These are phyloP conservation scores for Pachyrhizus erosus DNA, from an alignment of 306 rosid species.

Conservation along the genomic window DNA sequence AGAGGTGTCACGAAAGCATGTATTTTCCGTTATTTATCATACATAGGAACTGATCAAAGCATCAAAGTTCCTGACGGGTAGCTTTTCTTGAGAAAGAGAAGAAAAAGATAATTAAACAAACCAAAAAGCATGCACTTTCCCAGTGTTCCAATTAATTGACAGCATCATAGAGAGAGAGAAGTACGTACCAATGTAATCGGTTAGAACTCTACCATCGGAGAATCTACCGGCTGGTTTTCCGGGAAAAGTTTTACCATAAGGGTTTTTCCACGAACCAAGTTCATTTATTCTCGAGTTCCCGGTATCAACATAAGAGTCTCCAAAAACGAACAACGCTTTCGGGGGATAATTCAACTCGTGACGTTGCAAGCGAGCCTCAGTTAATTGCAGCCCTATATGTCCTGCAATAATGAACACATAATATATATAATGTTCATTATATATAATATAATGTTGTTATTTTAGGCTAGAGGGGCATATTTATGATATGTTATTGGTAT, in stretches of 20 bases:
- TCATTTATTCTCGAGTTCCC: constrained; percentile 14
- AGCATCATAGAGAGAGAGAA: neutral
- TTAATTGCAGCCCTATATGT: neutral
- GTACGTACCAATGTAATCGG: constrained; percentile 39
- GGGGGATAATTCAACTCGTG: neutral
- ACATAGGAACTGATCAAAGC: neutral
- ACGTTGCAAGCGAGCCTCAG: constrained; percentile 11
- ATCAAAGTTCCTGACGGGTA: too few relatives aligned
- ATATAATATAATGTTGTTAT: too few relatives aligned
- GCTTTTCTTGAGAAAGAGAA: too few relatives aligned
- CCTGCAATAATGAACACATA: neutral
- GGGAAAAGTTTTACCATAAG: constrained; percentile 42
- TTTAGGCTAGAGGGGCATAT: neutral
- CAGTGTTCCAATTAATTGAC: neutral
- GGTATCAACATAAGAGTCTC: constrained; percentile 39
- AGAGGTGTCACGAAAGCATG: too few relatives aligned
- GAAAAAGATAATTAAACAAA: too few relatives aligned
- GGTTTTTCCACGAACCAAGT: constrained; percentile 35
- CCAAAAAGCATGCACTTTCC: neutral
- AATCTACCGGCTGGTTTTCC: constrained; percentile 39
- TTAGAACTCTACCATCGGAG: constrained; percentile 37
- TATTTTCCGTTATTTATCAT: too few relatives aligned
- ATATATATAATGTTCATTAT: neutral
- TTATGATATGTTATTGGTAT: neutral
- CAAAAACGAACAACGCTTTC: constrained; percentile 42